phyloP scores from a whole-genome alignment of 345 rosid genomes.

The Euphorbia lathyris region DNA sequence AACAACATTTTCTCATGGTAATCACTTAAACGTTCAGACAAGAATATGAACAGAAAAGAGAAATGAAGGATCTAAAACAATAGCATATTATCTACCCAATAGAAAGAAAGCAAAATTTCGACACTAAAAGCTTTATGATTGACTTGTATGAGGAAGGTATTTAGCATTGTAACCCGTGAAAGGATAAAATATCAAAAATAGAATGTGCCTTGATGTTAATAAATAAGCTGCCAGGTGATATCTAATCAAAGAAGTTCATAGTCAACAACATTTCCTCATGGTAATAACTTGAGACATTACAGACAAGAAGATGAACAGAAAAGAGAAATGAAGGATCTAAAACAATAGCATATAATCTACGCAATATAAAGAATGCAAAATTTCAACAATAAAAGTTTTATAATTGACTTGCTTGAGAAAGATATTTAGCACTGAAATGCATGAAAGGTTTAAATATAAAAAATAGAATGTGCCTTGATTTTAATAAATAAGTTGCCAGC shows the following conservation, averaged over 20 bases:
- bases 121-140: too few relatives aligned
- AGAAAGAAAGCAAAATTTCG: too few relatives aligned
- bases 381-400: neutral
- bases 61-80: neutral
- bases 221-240: too few relatives aligned
- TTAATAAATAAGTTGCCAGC: slow-evolving; percentile 72
- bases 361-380: neutral
- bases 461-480: slow-evolving; percentile 53
- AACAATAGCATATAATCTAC: neutral
- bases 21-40: neutral
- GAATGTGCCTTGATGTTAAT: too few relatives aligned
- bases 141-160: too few relatives aligned
- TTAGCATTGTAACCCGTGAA: too few relatives aligned
- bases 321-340: neutral
- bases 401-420: neutral
- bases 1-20: neutral
- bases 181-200: too few relatives aligned
- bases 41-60: neutral
- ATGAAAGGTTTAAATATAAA: neutral
- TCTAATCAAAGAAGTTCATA: neutral
- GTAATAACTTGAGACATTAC: neutral
- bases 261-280: neutral
- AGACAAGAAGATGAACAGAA: too few relatives aligned
- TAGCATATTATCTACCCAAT: neutral
- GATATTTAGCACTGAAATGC: neutral